Base-by-base conservation (phyloP, 495 filamentous ascomycete species). In the Thermochaetoides thermophila region DNA sequence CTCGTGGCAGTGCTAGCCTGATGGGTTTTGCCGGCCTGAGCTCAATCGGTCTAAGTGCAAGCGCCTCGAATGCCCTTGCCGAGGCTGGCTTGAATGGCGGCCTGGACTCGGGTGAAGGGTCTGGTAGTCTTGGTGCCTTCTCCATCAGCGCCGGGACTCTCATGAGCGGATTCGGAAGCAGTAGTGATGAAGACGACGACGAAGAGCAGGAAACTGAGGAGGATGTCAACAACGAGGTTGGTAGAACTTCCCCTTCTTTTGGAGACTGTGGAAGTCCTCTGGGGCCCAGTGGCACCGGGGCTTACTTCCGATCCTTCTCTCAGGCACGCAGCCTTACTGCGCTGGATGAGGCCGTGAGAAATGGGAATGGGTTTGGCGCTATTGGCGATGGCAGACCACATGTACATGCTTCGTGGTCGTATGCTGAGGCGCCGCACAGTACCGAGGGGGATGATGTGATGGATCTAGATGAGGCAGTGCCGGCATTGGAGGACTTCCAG, bases 101-200 rank as follows among this genome's bases (percentile, higher is more conserved):
- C 32, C 79, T 91, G 49, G 87, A 94, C 42, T 60, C 84, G 32
- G 68, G 70, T 29, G 74, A 74, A 37, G 62, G 66, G 32, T 77
- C 76, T 34, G 69, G 74, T 40, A 66, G 69, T 34, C 64, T 74
- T 34, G 75, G 76, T 17, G 68, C 71, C 11, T 84, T 84, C 48
- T 69, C 70, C 15, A 68, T 73, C 32, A 73, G 72, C 42, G 67
- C 71, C 24, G 73, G 71, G 34, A 75, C 77, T 20, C 61, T 92
- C n/a, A 66, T 85, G 35, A 89, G 82, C 51, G 86, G 83, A n/a
- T 97, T 96, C 55, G 84, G 81, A 42, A 89, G 80, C 59, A 92
- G 83, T 9, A 94, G 84, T 47, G 85, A 92, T 42, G 89, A 95
- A 45, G 89, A 96, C 35, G 89, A 97, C 41, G 89, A 95, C 44